Evolutionary conservation across 2,329 filamentous ascomycete genomes (phyloP), one percentile per base, ranked within the genome.

Genomic region (Metarhizium album): DNA sequence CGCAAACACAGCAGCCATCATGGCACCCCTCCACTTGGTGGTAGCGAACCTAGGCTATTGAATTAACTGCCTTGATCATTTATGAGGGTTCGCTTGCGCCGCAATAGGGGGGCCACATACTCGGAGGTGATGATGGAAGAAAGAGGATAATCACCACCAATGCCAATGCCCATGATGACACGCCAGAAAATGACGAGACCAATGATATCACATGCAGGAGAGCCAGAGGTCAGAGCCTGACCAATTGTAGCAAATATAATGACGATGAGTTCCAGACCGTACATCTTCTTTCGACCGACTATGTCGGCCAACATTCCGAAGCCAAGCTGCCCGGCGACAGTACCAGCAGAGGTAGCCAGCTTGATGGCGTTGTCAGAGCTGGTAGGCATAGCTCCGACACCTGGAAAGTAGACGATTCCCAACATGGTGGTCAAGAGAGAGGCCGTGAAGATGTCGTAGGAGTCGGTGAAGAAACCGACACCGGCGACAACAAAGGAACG

Each of bases 381-480:
- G 31, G 76, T 70, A 13, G 86, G 83, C 62, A 90, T 84, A 33
- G 71, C 71, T 18, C 82, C 80, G 14, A 59, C 63, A 50, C 67
- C 65, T 45, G 76, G 76, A 64, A 78, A 90, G 73, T 86, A 91
- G 57, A 90, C 86, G 46, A 90, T 81, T 42, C 87, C 87, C 47
- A 90, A 66, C 84, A 90, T 89, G 55, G 79, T 76, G 27, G 84
- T 87, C 55, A 85, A 73, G 62, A 89, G 73, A 56, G 82, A 84
- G 58, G 86, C 84, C 62, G 84, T 82, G 67, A 93, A 93, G 70
- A 90, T 87, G 62, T 86, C 83, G 68, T 90, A 91, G 3, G 86
- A 86, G 64, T 91, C 88, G 16, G 87, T 91, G 69, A 93, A 93
- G 79, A 94, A 93, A 59, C 87, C 88, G 54, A 91, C 84, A 60